Conservation (phyloP, 2,329 filamentous ascomycete species). For the Sarocladium oryzae region DNA sequence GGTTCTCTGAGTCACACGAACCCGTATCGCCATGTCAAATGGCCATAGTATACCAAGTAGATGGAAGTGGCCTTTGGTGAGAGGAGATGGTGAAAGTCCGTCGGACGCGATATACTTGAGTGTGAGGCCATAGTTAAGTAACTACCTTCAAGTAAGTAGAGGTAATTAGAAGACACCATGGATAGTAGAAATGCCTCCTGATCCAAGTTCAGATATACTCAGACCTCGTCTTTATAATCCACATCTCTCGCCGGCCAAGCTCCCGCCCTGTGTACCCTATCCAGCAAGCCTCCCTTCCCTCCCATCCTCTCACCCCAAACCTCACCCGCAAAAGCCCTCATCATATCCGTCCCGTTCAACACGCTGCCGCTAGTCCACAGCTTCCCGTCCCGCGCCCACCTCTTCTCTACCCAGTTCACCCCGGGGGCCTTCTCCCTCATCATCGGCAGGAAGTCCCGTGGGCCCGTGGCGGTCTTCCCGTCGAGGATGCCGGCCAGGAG, state of each 20-base stretch:
- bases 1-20: no score
- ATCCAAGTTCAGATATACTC: no score
- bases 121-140: no score
- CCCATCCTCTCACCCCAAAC: conserved; percentile 20
- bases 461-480: conserved; percentile 31
- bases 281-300: conserved; percentile 10
- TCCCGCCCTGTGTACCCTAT: conserved; percentile 14
- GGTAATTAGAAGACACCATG: no score
- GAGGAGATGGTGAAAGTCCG: no score
- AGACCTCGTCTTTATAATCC: conserved; percentile 28
- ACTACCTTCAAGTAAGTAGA: no score
- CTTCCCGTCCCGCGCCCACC: conserved; percentile 30
- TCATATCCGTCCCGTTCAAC: conserved; percentile 29
- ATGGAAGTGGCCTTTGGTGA: no score
- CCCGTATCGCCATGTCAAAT: no score
- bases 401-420: conserved; percentile 31
- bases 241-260: conserved; percentile 23
- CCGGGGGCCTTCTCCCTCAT: conserved; percentile 21
- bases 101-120: no score
- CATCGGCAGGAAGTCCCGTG: conserved; percentile 20
- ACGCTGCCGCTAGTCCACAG: conserved; percentile 29
- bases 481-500: conserved; percentile 28
- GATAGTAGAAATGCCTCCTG: no score
- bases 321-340: conserved; percentile 22
- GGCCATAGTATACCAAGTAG: no score